phyloP scores from a whole-genome alignment of 345 rosid genomes.

The Aegle marmelos region DNA sequence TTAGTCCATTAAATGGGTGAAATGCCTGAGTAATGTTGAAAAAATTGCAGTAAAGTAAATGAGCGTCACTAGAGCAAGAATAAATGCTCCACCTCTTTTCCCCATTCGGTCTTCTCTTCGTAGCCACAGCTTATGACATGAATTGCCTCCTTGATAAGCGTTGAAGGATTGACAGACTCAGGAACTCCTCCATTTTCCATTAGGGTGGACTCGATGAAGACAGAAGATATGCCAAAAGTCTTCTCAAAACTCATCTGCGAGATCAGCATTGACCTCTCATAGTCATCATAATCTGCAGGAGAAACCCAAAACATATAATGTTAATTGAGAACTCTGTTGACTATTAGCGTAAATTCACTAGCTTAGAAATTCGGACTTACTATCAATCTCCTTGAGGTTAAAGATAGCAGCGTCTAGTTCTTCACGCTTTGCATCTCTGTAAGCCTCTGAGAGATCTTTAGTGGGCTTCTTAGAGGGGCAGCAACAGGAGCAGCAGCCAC shows the following conservation, averaged over 20 bases:
- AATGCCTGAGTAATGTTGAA: not conserved
- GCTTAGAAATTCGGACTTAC: slow-evolving; percentile 33
- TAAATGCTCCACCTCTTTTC: slow-evolving; percentile 72
- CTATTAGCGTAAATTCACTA: not conserved
- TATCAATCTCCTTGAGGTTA: slow-evolving; percentile 82
- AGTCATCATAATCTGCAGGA: slow-evolving; percentile 75
- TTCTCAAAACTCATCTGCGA: slow-evolving; percentile 93
- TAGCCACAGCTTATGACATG: slow-evolving; percentile 95
- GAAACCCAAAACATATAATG: slow-evolving; percentile 6
- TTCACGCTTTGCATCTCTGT: slow-evolving; percentile 80
- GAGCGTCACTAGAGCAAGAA: not conserved
- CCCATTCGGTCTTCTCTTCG: slow-evolving; percentile 96
- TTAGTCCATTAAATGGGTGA: not conserved
- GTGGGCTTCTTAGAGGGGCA: slow-evolving; percentile 57
- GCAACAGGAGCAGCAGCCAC: slow-evolving; percentile 72
- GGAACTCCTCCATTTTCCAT: slow-evolving; percentile 93
- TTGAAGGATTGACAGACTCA: slow-evolving; percentile 77
- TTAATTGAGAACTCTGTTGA: not conserved
- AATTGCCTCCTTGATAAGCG: slow-evolving; percentile 91
- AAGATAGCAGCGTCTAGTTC: slow-evolving; percentile 94
- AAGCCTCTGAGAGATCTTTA: slow-evolving; percentile 68
- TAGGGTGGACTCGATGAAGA: slow-evolving; percentile 91
- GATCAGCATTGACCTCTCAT: slow-evolving; percentile 91
- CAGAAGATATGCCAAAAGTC: slow-evolving; percentile 91
- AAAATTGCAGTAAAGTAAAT: not conserved